Percentiles rank a stretch among this genome's conserved stretches.
Conservation (phyloP, 225 moss, liverwort and hornwort genomes). For the Physcomitrellopsis africana region DNA sequence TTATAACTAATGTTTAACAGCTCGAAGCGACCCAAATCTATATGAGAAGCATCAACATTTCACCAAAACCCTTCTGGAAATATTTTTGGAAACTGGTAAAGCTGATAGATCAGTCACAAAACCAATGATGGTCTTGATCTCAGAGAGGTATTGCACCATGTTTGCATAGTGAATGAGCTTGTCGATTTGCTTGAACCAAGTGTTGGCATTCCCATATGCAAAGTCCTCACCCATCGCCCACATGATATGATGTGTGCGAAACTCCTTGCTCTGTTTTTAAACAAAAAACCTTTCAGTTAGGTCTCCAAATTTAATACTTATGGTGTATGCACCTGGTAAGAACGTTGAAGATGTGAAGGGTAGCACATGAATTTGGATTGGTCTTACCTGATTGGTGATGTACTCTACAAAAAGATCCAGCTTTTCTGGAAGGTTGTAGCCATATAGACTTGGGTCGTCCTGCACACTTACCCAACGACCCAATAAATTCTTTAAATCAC, state of each 20-base stretch:
- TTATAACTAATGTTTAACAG: neutral
- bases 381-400: constrained; percentile 51
- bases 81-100: neutral
- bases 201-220: constrained; percentile 67
- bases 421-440: constrained; percentile 65
- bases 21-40: neutral
- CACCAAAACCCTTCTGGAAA: neutral
- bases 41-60: neutral
- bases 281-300: neutral
- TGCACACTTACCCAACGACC: constrained; percentile 30
- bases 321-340: neutral
- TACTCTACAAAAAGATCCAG: constrained; percentile 67
- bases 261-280: constrained; percentile 39
- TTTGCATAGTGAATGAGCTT: constrained; percentile 83
- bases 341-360: neutral
- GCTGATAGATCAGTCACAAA: neutral
- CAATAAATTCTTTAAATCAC: neutral
- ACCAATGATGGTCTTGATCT: neutral
- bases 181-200: constrained; percentile 81
- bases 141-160: constrained; percentile 31
- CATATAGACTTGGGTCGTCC: constrained; percentile 67
- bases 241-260: constrained; percentile 66
- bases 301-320: neutral
- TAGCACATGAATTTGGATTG: neutral
- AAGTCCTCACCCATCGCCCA: constrained; percentile 87